These are phyloP conservation scores for Penicillium sp. DNA, from an alignment of 2,329 filamentous ascomycete genomes.

Conservation along the genomic window DNA sequence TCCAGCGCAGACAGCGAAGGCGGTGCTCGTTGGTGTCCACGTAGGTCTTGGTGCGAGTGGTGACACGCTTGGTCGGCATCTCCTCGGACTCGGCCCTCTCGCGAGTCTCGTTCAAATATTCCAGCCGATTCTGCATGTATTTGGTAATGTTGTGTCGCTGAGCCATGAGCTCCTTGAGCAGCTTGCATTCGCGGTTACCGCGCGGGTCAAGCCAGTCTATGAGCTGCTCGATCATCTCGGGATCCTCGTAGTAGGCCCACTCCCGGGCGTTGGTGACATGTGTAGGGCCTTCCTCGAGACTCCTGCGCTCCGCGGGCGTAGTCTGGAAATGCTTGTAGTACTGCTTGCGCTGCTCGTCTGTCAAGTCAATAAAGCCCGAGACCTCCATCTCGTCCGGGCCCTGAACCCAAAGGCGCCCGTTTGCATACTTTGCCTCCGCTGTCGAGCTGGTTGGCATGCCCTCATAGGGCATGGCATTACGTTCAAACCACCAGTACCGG, in stretches of 20 bases:
- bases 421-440: constrained; percentile 79
- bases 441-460: constrained; percentile 86
- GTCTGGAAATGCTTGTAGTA: constrained; percentile 73
- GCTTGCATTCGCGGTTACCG: constrained; percentile 76
- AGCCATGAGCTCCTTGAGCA: constrained; percentile 76
- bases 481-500: constrained; percentile 98
- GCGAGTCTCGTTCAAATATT: constrained; percentile 59
- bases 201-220: constrained; percentile 84
- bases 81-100: constrained; percentile 47
- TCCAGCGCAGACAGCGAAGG: constrained; percentile 58
- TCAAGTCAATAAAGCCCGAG: constrained; percentile 76
- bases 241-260: constrained; percentile 88
- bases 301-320: constrained; percentile 80
- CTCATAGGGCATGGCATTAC: constrained; percentile 94
- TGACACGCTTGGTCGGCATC: constrained; percentile 50
- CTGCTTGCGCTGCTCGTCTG: constrained; percentile 63
- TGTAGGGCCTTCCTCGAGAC: constrained; percentile 75
- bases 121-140: constrained; percentile 74
- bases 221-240: constrained; percentile 69
- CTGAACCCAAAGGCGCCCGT: constrained; percentile 93
- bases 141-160: constrained; percentile 71
- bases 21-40: constrained; percentile 51
- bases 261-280: constrained; percentile 70
- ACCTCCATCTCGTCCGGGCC: constrained; percentile 86
- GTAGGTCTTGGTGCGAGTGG: constrained; percentile 59